These are phyloP conservation scores for Bauhinia variegata DNA, from an alignment of 306 rosid species.

Conservation along the genomic window DNA sequence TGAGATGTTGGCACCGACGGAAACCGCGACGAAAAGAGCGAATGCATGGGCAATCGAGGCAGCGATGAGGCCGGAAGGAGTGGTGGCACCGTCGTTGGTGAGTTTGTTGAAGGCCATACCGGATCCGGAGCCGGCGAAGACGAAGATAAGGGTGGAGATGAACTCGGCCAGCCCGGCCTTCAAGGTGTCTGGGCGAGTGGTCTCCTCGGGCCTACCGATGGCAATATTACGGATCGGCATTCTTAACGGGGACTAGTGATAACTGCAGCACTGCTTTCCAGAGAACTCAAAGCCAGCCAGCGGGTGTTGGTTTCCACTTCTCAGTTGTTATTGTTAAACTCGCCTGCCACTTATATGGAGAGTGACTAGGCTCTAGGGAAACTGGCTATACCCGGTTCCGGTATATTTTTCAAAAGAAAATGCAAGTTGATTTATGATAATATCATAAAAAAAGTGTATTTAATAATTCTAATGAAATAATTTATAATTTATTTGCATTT, in stretches of 20 bases:
- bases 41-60: slow-evolving; percentile 83
- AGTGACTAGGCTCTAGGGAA: not conserved
- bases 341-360: slow-evolving; percentile 43
- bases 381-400: slow-evolving; percentile 67
- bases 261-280: no score
- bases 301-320: slow-evolving; percentile 8
- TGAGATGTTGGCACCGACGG: slow-evolving; percentile 78
- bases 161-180: slow-evolving; percentile 80
- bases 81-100: slow-evolving; percentile 50
- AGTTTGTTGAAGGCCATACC: slow-evolving; percentile 83
- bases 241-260: not conserved
- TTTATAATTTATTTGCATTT: no score
- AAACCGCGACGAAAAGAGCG: slow-evolving; percentile 79
- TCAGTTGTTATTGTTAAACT: not conserved
- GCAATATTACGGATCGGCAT: slow-evolving; percentile 84
- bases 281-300: not conserved
- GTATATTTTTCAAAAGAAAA: slow-evolving; percentile 11
- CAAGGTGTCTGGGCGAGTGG: slow-evolving; percentile 64
- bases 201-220: slow-evolving; percentile 66
- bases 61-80: slow-evolving; percentile 68
- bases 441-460: no score
- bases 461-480: no score
- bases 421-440: slow-evolving; percentile 20
- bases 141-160: slow-evolving; percentile 85
- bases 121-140: slow-evolving; percentile 89